Evolutionary conservation across 495 filamentous ascomycete genomes (phyloP).

Genomic region (Xylaria intraflava): DNA sequence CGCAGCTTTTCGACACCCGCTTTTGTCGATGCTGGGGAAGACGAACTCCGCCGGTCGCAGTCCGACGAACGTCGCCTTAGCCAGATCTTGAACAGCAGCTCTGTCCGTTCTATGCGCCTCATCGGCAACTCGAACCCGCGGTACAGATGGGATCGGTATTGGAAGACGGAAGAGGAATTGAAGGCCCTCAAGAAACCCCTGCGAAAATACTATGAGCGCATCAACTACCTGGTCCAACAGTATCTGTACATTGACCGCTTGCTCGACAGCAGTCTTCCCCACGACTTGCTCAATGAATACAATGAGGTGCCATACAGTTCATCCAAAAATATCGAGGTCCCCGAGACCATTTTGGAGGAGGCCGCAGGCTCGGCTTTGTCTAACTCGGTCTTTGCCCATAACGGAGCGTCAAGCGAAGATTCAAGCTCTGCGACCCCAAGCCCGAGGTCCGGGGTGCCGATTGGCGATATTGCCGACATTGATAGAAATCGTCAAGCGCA

Average conservation of each 20-base stretch:
- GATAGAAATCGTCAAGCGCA: constrained; percentile 15
- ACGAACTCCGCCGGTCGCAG: constrained; percentile 28
- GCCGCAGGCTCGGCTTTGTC: constrained; percentile 13
- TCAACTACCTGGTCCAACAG: constrained; percentile 74
- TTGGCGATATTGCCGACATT: constrained; percentile 18
- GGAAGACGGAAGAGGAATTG: constrained; percentile 61
- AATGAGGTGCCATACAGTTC: constrained; percentile 42
- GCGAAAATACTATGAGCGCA: constrained; percentile 78
- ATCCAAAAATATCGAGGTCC: constrained; percentile 43
- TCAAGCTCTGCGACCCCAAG: constrained; percentile 11
- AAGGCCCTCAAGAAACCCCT: constrained; percentile 57
- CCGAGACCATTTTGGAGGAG: constrained; percentile 51
- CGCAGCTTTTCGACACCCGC: constrained; percentile 11
- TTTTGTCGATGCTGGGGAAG: constrained; percentile 20
- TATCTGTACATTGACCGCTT: constrained; percentile 90
- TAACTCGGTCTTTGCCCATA: neutral
- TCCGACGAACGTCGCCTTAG: constrained; percentile 45
- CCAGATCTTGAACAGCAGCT: constrained; percentile 54
- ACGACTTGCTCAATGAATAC: constrained; percentile 83
- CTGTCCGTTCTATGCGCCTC: constrained; percentile 70
- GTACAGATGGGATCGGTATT: constrained; percentile 70
- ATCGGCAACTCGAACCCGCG: constrained; percentile 71
- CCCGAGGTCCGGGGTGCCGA: neutral
- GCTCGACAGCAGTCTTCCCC: constrained; percentile 80
- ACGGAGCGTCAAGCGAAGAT: neutral